Evolutionary conservation across 148 eudicot genomes (phyloP), one percentile per base, ranked within the genome.

Genomic region (Nepenthes gracilis): DNA sequence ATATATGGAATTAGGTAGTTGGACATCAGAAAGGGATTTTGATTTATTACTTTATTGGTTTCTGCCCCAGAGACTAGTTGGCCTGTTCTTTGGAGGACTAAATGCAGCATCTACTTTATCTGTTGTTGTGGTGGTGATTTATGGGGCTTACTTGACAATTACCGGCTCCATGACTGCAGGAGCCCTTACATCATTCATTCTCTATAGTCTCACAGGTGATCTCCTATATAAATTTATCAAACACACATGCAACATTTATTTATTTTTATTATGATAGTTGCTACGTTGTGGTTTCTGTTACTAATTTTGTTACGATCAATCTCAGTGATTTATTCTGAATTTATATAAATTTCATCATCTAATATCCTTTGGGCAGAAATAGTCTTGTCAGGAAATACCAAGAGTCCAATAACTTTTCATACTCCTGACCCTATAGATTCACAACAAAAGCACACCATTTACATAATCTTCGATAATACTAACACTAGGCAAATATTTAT

Each of bases 71-170:
- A 80, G 74, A 85, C 68, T 87, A 43, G 82, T 83, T 47, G 95
- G 97, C 34, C 11, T 78, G 34, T 87, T 87, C 62, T 81, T 71
- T 73, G 97, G 97, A 58, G 87, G 92, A 36, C 60, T 91, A 45
- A 85, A 75, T 75, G 97, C 95, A 40, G 92, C 95, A 48, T 87
- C 97, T 38, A 87, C 97, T 9, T 58, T 91, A 60, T 87, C 97
- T 59, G 84, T 87, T 23, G 87, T 90, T 36, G 77, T 77, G 54
- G 97, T 91, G 57, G 97, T 91, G 53, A 87, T 87, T 61, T 91
- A 91, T 70, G 97, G 97, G 63, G 97, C 97, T 50, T 70, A 79
- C 49, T 67, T 91, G 54, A 83, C 97, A 43, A 91, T 91, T 64
- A 68, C 68, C 32, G 97, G 97, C 56, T 53, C 78, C 58, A 87